Conservation (phyloP, 164 flowering plant genomes). For the Vitis cinerea region DNA sequence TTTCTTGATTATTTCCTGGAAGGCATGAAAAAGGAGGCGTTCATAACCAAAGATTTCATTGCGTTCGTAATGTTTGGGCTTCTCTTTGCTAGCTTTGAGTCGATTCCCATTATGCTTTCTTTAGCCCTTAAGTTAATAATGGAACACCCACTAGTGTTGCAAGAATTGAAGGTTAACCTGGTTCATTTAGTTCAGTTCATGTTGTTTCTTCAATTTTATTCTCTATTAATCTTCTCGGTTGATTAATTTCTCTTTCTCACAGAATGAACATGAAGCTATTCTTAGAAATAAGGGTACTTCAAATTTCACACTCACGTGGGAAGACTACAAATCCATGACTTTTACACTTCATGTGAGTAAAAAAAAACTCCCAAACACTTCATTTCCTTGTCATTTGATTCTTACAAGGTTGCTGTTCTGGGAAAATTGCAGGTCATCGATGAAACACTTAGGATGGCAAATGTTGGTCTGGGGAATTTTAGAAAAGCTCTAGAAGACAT, state of each 20-base stretch:
- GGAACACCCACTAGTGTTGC: neutral
- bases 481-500: constrained; percentile 20
- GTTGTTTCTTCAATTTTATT: no score
- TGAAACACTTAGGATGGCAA: constrained; percentile 20
- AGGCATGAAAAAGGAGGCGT: neutral
- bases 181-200: no score
- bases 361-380: neutral
- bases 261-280: constrained; percentile 40
- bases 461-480: constrained; percentile 6
- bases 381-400: no score
- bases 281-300: constrained; percentile 21
- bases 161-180: constrained; percentile 1
- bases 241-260: neutral
- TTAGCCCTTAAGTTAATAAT: neutral
- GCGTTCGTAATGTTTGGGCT: neutral
- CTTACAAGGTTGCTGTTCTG: neutral
- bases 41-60: neutral
- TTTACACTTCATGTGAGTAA: constrained; percentile 31
- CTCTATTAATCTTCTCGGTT: neutral
- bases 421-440: constrained; percentile 32
- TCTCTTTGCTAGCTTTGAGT: constrained; percentile 1
- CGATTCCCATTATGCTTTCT: neutral
- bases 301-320: constrained; percentile 33
- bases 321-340: constrained; percentile 46
- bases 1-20: neutral